Evolutionary conservation across 202 grass and related monocot species (phyloP).

Genomic region (Carex arenaria): DNA sequence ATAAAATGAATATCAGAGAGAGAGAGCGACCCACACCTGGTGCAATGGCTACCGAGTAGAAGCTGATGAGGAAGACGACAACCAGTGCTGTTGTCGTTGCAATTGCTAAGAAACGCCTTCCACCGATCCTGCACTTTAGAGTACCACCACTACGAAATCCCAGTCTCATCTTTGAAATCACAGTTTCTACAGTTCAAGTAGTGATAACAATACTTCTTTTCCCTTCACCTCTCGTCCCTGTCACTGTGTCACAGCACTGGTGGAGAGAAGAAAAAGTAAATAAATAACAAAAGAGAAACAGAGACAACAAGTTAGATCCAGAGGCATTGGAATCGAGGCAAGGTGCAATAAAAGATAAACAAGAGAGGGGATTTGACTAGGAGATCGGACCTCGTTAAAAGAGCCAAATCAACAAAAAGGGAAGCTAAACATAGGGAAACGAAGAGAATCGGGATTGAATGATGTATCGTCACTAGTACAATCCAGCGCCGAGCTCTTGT

Average conservation of each 20-base stretch:
- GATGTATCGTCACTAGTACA: conserved; percentile 6
- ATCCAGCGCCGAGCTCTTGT: conserved; percentile 27
- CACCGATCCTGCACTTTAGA: neutral
- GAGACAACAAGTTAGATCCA: conserved; percentile 7
- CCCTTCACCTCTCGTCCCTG: neutral
- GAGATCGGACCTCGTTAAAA: conserved; percentile 9
- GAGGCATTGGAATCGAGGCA: conserved; percentile 16
- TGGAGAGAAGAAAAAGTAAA: neutral
- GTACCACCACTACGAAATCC: neutral
- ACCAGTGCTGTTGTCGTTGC: neutral
- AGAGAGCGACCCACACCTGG: neutral
- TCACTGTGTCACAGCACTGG: neutral
- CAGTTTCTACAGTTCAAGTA: neutral
- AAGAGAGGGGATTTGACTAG: conserved; percentile 9
- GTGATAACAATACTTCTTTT: neutral
- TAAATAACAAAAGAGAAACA: neutral
- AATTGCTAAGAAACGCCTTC: neutral
- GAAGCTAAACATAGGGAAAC: conserved; percentile 18
- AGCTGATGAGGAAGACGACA: neutral
- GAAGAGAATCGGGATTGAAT: conserved; percentile 15
- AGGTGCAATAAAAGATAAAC: conserved; percentile 25
- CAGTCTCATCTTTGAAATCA: neutral
- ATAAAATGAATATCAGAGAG: neutral
- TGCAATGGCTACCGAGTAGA: conserved; percentile 8
- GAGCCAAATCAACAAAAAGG: conserved; percentile 8